Conservation (phyloP, 495 filamentous ascomycete species). For the Penicillium lagena region DNA sequence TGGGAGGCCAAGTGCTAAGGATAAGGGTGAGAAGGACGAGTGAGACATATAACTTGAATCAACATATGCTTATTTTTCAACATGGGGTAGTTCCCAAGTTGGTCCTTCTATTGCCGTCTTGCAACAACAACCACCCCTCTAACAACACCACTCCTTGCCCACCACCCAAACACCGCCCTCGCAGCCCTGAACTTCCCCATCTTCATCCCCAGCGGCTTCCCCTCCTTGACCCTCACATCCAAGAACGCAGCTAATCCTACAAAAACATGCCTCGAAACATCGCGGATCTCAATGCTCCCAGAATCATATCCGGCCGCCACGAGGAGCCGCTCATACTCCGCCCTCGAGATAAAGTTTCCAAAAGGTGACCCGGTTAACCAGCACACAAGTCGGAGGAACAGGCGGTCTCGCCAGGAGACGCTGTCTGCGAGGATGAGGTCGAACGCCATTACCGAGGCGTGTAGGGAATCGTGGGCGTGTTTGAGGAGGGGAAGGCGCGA, state of each 20-base stretch:
- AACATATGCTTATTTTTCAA: not conserved
- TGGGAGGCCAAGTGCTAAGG: not conserved
- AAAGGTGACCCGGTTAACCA: slow-evolving; percentile 25
- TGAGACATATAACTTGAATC: not conserved
- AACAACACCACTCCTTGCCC: slow-evolving; percentile 33
- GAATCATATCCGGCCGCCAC: slow-evolving; percentile 32
- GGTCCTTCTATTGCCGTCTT: slow-evolving; percentile 8
- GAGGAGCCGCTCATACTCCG: slow-evolving; percentile 51
- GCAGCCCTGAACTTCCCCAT: slow-evolving; percentile 32
- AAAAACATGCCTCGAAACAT: slow-evolving; percentile 41
- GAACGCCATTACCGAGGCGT: slow-evolving; percentile 40
- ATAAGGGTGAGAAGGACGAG: not conserved
- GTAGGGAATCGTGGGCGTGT: slow-evolving; percentile 22
- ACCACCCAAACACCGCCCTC: slow-evolving; percentile 37
- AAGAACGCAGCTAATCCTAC: slow-evolving; percentile 29
- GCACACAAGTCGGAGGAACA: slow-evolving; percentile 29
- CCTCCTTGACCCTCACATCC: slow-evolving; percentile 17
- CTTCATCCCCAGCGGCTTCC: slow-evolving; percentile 26
- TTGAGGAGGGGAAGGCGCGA: slow-evolving; percentile 33
- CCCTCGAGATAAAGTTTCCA: slow-evolving; percentile 41
- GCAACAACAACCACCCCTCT: slow-evolving; percentile 42
- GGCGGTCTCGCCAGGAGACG: slow-evolving; percentile 9
- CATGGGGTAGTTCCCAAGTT: too few relatives aligned
- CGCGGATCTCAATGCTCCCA: slow-evolving; percentile 28
- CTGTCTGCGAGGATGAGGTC: slow-evolving; percentile 24